phyloP scores from a whole-genome alignment of 2,329 filamentous ascomycete species.

The Diplodia seriata region DNA sequence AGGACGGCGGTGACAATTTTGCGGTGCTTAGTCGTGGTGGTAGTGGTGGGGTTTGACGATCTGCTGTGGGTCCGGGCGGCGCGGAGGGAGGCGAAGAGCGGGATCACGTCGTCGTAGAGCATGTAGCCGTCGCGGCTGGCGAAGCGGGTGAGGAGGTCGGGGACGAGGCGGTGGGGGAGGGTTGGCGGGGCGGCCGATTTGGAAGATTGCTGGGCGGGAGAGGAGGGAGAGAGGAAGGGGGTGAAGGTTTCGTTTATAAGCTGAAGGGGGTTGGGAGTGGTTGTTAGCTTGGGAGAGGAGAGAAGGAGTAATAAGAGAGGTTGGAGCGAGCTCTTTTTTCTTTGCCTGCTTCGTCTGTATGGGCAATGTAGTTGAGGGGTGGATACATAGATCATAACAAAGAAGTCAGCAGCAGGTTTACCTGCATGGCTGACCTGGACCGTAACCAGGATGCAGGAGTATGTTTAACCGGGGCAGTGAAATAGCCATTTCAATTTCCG shows the following conservation, averaged over 20 bases:
- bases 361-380: too few relatives aligned
- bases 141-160: conserved; percentile 61
- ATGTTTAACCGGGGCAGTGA: neutral
- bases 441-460: neutral
- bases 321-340: too few relatives aligned
- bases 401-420: too few relatives aligned
- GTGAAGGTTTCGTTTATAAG: conserved; percentile 63
- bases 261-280: conserved; percentile 42
- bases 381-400: too few relatives aligned
- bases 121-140: conserved; percentile 61
- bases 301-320: neutral
- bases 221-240: conserved; percentile 44
- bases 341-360: too few relatives aligned
- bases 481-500: neutral
- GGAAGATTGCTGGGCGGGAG: neutral
- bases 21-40: conserved; percentile 33
- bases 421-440: too few relatives aligned
- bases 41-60: too few relatives aligned
- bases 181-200: neutral
- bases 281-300: neutral
- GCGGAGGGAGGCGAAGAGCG: conserved; percentile 55
- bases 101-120: conserved; percentile 55
- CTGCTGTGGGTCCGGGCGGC: conserved; percentile 4
- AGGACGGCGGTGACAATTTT: conserved; percentile 63
- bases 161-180: conserved; percentile 48